Conservation (phyloP, 805 yeast genomes). For the Maudiozyma turicensis region DNA sequence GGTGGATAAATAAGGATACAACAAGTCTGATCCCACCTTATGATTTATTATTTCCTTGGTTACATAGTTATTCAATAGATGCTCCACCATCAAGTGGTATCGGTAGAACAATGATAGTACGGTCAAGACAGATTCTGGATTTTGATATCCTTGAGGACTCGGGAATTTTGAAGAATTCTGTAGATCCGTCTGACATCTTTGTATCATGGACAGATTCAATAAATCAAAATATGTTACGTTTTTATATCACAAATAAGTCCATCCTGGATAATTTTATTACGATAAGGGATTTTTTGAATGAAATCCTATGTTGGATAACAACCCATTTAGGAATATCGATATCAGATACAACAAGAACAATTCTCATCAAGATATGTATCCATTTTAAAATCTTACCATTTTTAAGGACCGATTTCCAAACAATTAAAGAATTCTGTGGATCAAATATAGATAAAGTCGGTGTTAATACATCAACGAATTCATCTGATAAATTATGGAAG, state of each 20-base stretch:
- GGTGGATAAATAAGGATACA: neutral
- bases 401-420: constrained; percentile 33
- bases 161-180: constrained; percentile 45
- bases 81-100: constrained; percentile 44
- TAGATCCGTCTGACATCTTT: constrained; percentile 45
- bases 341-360: constrained; percentile 8
- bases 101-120: constrained; percentile 30
- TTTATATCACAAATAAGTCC: neutral
- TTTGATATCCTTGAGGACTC: constrained; percentile 20
- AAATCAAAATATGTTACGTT: constrained; percentile 28
- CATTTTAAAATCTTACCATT: constrained; percentile 31
- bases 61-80: constrained; percentile 62
- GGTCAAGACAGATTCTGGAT: constrained; percentile 16
- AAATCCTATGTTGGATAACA: neutral
- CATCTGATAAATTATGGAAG: constrained; percentile 18
- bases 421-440: constrained; percentile 13
- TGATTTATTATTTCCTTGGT: constrained; percentile 75
- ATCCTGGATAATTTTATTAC: neutral
- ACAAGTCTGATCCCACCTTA: constrained; percentile 47
- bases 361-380: constrained; percentile 14
- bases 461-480: neutral
- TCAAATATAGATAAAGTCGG: neutral
- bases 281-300: neutral
- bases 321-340: neutral
- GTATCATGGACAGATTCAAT: constrained; percentile 32